Conservation (phyloP, 805 yeast genomes). For the Schwanniomyces yamadae region DNA sequence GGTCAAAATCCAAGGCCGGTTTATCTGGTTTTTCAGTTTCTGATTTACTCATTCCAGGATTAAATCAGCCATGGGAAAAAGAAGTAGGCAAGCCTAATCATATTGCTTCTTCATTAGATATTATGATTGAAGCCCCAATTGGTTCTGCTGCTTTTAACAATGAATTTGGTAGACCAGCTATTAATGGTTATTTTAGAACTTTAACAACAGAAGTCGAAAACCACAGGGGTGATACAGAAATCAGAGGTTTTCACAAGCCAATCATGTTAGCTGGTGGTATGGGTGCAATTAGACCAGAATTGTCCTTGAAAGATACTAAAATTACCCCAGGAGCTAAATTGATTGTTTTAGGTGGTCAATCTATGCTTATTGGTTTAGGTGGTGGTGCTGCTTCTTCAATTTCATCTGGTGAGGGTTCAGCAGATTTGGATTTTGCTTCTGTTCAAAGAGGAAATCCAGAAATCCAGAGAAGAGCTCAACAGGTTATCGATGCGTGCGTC, state of each 20-base stretch:
- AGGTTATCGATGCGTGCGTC: slow-evolving; percentile 92
- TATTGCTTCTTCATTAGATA: slow-evolving; percentile 88
- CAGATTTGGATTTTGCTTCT: slow-evolving; percentile 95
- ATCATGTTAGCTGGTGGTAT: slow-evolving; percentile 99
- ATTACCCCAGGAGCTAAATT: slow-evolving; percentile 90
- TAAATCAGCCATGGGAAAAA: slow-evolving; percentile 93
- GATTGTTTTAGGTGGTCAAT: slow-evolving; percentile 95
- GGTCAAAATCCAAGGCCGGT: slow-evolving; percentile 96
- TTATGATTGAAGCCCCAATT: slow-evolving; percentile 95
- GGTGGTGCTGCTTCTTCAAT: slow-evolving; percentile 99
- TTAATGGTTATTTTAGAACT: slow-evolving; percentile 94
- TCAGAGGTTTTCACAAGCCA: slow-evolving; percentile 97
- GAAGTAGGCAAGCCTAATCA: slow-evolving; percentile 88
- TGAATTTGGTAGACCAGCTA: slow-evolving; percentile 98
- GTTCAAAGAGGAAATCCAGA: slow-evolving; percentile 99
- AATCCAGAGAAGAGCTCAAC: slow-evolving; percentile 98
- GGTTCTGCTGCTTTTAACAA: slow-evolving; percentile 98
- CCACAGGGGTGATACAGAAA: slow-evolving; percentile 60
- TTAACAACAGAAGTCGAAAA: slow-evolving; percentile 75
- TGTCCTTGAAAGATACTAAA: slow-evolving; percentile 81
- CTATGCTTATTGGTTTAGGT: slow-evolving; percentile 97
- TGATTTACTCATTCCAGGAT: slow-evolving; percentile 82
- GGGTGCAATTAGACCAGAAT: slow-evolving; percentile 92
- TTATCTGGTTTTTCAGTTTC: slow-evolving; percentile 89
- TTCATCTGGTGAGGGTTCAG: slow-evolving; percentile 95